Base-by-base conservation (phyloP, 257 asterid genomes). In the Solanum arcanum region DNA sequence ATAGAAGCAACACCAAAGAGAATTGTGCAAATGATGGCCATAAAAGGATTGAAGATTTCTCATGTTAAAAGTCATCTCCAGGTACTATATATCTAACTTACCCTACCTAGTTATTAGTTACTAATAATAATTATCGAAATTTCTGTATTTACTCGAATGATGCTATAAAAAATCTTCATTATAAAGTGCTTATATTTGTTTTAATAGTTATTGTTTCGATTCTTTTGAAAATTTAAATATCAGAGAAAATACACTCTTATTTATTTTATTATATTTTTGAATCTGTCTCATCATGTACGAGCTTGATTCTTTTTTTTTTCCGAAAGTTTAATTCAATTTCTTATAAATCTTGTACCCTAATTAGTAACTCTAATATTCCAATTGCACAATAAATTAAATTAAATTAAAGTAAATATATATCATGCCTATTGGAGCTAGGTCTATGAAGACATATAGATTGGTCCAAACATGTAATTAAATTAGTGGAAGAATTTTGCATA, bases 1-100 rank as follows among this genome's bases (percentile, higher is more conserved):
- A 33, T 86, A 90, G 92, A 87, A 87, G 92, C 92, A 85, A 90
- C 92, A 39, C 92, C 92, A 7, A 90, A 90, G 87, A 60, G 88
- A 77, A 88, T 90, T 66, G 5, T 90, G 86, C 91, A 88, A 68
- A 52, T 66, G 89, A 90, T 90, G 92, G 92, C 59, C 3, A 89
- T 88, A 81, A 88, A 42, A 42, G 92, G 91, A 56, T 90, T 90
- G 47, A 68, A 86, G 46, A 87, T 88, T 86, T 90, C 91, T 81
- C 92, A 90, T 87, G 88, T 90, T 62, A 90, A 90, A 86, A 90
- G 92, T 41, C 92, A 90, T 87, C 89, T 90, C 68, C 92, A 90
- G 92, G 92, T 88, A 90, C 9, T 29, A 29, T 76, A 68, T 56
- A 52, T 21, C 31, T 64, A 66, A 12, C 27, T 66, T 25, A 66